Percentiles rank a stretch among this genome's conserved stretches.
phyloP scores from a whole-genome alignment of 2,329 filamentous ascomycete genomes.

The Didymella pinodella region DNA sequence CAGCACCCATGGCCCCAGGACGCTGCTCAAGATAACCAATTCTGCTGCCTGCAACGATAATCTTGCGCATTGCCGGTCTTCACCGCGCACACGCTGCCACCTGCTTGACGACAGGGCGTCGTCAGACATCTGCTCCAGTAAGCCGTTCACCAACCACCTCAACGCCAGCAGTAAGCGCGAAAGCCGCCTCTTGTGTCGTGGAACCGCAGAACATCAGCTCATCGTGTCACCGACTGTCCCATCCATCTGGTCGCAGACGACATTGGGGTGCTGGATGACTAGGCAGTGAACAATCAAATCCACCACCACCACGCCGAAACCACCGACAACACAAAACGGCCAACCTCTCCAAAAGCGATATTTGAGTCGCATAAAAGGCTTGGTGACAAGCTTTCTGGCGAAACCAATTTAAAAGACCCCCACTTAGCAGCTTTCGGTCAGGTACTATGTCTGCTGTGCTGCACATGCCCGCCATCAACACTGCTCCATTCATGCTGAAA shows the following conservation, averaged over 20 bases:
- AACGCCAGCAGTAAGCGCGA: constrained; percentile 28
- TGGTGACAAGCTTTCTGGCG: constrained; percentile 8
- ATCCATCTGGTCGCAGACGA: constrained; percentile 11
- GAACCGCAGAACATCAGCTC: constrained; percentile 23
- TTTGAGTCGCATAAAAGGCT: background rate
- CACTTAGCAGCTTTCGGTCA: constrained; percentile 5
- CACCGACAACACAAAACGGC: constrained; percentile 5
- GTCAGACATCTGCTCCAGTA: constrained; percentile 6
- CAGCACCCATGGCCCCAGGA: constrained; percentile 15
- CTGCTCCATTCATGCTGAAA: constrained; percentile 42
- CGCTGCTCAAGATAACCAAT: constrained; percentile 1
- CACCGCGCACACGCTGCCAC: constrained; percentile 8
- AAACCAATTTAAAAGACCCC: background rate
- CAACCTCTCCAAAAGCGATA: background rate
- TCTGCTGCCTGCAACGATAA: constrained; percentile 1
- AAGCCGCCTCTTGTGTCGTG: constrained; percentile 31
- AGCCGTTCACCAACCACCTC: background rate
- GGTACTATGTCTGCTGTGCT: constrained; percentile 48
- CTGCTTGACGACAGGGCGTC: constrained; percentile 3
- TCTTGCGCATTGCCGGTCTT: constrained; percentile 9
- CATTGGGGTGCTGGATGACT: constrained; percentile 5
- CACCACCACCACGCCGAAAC: background rate
- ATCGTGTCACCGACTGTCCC: constrained; percentile 23
- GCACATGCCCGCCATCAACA: constrained; percentile 28
- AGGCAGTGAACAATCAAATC: constrained; percentile 1